Evolutionary conservation across 1,284 basidiomycete species (phyloP), one percentile per base, ranked within the genome.

Genomic region (Cutaneotrichosporon sp.): DNA sequence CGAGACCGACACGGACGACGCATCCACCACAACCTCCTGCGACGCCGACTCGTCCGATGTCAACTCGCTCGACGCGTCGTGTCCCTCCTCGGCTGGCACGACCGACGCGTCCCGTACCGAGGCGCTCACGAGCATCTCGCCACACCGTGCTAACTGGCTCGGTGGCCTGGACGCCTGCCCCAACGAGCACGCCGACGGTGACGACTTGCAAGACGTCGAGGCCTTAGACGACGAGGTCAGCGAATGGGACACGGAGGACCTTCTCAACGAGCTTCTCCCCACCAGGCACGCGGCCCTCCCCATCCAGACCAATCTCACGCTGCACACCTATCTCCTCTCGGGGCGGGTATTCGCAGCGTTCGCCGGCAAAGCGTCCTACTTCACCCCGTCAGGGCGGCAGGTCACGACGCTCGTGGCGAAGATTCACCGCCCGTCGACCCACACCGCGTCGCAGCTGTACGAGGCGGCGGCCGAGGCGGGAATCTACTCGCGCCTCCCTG

Each of bases 311-410:
- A 52, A 8, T 1, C 47, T 50, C 25, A 25, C 27, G 25, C 27
- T 50, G 18, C 7, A 29, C 24, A n/a, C 25, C 13, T 50, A 50
- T 10, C 24, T 50, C 27, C 27, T 31, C 18, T 50, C 47, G 2
- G 51, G 51, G 8, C 51, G 51, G 33, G 20, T 36, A n/a, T 52
- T 52, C 51, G 20, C 51, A 9, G 51, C 51, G 14, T 52, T 50
- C 47, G 25, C 18, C 9, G 27, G 24, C 14, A 25, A 14, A 5
- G 25, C 27, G 6, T 27, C 25, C 24, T n/a, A n/a, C 18, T 4
- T 4, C 18, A 2, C 24, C 25, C 16, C 18, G 14, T 50, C 16
- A 10, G 25, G 47, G 16, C 7, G 18, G 1, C 38, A 42, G 8
- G n/a, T 5, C 18, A 42, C 38, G 18, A 42, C 38, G 5, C 38